A percentile compares a stretch with the other conserved stretches of the same genome.
Conservation (phyloP, 805 yeast genomes). For the Yamadazyma olivae region DNA sequence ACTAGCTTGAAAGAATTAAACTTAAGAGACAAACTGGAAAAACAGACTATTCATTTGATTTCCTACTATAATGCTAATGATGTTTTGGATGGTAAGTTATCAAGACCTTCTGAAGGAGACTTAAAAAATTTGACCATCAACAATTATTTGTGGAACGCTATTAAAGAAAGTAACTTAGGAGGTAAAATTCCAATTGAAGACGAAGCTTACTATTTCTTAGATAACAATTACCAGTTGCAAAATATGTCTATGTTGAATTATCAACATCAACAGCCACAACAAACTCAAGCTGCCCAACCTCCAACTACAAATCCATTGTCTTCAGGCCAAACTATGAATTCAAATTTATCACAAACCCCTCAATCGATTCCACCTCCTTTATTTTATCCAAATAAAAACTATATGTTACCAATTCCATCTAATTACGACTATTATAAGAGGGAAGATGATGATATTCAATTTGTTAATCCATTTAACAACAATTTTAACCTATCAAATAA, state of each 20-base stretch:
- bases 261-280: background rate
- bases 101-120: conserved; percentile 55
- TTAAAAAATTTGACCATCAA: conserved; percentile 50
- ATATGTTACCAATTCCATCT: conserved; percentile 12
- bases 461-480: conserved; percentile 9
- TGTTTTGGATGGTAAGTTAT: conserved; percentile 54
- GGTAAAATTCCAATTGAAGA: conserved; percentile 50
- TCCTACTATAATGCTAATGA: conserved; percentile 79
- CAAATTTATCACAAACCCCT: conserved; percentile 3
- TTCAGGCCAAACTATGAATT: conserved; percentile 1
- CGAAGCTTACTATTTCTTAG: conserved; percentile 48
- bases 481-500: conserved; percentile 10
- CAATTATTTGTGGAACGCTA: conserved; percentile 49
- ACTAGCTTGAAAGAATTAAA: conserved; percentile 32
- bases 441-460: conserved; percentile 6
- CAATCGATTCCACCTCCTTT: conserved; percentile 6
- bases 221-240: conserved; percentile 41
- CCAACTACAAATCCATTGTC: conserved; percentile 4
- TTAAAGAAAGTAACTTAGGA: conserved; percentile 58
- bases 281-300: background rate
- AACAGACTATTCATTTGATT: conserved; percentile 65
- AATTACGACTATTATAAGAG: conserved; percentile 11
- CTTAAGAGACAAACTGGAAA: conserved; percentile 20
- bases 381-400: conserved; percentile 9
- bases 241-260: conserved; percentile 30